Conservation (phyloP, 306 rosid genomes). For the Abrus precatorius region DNA sequence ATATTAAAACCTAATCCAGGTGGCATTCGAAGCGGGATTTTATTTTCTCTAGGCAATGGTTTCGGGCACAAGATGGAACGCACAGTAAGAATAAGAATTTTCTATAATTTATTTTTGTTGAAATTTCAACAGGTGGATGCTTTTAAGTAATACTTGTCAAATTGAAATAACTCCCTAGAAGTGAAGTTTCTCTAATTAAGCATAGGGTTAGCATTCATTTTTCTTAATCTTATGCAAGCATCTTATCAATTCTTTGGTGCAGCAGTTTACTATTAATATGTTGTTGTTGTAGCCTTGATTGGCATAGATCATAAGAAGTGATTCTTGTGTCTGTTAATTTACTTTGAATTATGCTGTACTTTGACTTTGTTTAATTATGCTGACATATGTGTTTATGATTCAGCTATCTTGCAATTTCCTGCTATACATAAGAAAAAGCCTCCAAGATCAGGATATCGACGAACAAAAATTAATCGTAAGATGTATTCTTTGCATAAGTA, state of each 20-base stretch:
- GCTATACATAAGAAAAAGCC: slow-evolving; percentile 85
- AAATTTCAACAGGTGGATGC: neutral
- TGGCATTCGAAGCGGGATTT: slow-evolving; percentile 95
- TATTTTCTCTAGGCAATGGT: slow-evolving; percentile 95
- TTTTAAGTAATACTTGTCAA: neutral
- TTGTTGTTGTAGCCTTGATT: neutral
- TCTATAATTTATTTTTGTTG: neutral
- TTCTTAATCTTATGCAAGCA: slow-evolving; percentile 4
- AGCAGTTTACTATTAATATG: neutral
- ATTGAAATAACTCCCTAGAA: neutral
- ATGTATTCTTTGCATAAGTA: slow-evolving; percentile 39
- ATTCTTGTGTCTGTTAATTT: slow-evolving; percentile 2
- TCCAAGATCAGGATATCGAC: slow-evolving; percentile 82
- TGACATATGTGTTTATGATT: slow-evolving; percentile 49
- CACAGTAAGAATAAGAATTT: slow-evolving; percentile 71
- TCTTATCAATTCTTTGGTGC: neutral
- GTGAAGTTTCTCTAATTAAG: neutral
- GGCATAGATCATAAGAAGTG: slow-evolving; percentile 9
- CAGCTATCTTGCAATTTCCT: slow-evolving; percentile 93
- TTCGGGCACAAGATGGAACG: slow-evolving; percentile 90
- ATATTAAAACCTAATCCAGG: slow-evolving; percentile 55
- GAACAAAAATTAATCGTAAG: slow-evolving; percentile 91
- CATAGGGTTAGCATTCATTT: neutral
- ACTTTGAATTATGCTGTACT: slow-evolving; percentile 37
- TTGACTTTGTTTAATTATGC: neutral